A percentile compares a stretch with the other conserved stretches of the same genome.
These are phyloP conservation scores for Phytophthora capsici DNA, from an alignment of 352 stramenopile species.

Conservation along the genomic window DNA sequence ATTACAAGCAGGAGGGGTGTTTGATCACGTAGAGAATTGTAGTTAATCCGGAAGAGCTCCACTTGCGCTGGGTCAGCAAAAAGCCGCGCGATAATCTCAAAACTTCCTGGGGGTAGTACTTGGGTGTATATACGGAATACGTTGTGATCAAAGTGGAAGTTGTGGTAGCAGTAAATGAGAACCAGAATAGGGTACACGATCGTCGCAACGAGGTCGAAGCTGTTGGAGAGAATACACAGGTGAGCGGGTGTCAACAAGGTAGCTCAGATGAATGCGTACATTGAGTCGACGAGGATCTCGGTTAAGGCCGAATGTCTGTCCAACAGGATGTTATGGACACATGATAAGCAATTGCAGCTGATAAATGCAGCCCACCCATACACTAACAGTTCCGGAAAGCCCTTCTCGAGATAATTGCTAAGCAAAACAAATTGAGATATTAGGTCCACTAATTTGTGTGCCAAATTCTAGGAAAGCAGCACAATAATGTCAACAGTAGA, in stretches of 20 bases:
- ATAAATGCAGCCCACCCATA: conserved; percentile 41
- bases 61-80: conserved; percentile 43
- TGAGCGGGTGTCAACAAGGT: too few relatives aligned
- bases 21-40: conserved; percentile 40
- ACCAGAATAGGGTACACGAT: conserved; percentile 41
- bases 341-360: conserved; percentile 36
- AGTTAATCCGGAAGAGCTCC: conserved; percentile 35
- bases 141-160: conserved; percentile 43
- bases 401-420: conserved; percentile 35
- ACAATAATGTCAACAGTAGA: conserved; percentile 11
- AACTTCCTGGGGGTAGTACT: conserved; percentile 25
- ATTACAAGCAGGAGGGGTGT: conserved; percentile 31
- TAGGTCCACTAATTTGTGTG: conserved; percentile 43
- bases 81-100: conserved; percentile 40
- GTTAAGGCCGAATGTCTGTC: conserved; percentile 33
- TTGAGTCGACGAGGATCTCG: conserved; percentile 43
- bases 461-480: conserved; percentile 35
- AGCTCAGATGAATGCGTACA: too few relatives aligned
- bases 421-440: conserved; percentile 34
- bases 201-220: conserved; percentile 47
- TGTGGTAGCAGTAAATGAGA: conserved; percentile 37
- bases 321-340: conserved; percentile 25
- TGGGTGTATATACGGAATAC: conserved; percentile 30
- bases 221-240: too few relatives aligned
- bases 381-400: conserved; percentile 34